These are phyloP conservation scores for Candida odintsovae DNA, from an alignment of 805 yeast species.

Conservation along the genomic window DNA sequence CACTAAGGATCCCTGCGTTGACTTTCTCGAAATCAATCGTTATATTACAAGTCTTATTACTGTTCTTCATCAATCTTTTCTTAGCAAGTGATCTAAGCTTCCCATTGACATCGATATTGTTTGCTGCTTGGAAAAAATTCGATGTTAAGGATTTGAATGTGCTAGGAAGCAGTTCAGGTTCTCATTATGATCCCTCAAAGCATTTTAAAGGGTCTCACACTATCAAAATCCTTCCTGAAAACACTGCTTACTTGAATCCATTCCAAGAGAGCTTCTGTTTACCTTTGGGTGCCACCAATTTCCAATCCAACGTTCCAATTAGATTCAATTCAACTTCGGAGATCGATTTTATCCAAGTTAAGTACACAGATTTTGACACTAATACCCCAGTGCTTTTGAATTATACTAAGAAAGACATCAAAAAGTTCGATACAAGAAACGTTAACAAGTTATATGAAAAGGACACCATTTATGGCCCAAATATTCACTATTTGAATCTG, in stretches of 20 bases:
- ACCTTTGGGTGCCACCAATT: constrained; percentile 27
- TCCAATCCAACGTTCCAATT: constrained; percentile 53
- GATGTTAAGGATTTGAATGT: constrained; percentile 46
- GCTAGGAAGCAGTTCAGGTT: constrained; percentile 38
- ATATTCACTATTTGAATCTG: constrained; percentile 53
- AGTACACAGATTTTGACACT: constrained; percentile 50
- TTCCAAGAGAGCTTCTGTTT: constrained; percentile 61
- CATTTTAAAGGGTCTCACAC: constrained; percentile 86
- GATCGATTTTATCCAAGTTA: constrained; percentile 61
- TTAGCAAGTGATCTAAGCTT: constrained; percentile 46
- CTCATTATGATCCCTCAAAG: constrained; percentile 21
- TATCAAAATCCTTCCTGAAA: constrained; percentile 85
- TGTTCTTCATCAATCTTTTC: constrained; percentile 48
- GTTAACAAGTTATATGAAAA: constrained; percentile 18
- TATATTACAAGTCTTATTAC: constrained; percentile 36
- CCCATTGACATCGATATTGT: constrained; percentile 35
- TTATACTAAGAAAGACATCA: constrained; percentile 53
- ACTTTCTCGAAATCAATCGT: constrained; percentile 57
- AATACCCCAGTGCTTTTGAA: constrained; percentile 42
- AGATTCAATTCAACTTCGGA: constrained; percentile 75
- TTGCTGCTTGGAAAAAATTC: constrained; percentile 39
- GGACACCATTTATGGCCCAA: constrained; percentile 22
- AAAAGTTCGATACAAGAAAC: constrained; percentile 25
- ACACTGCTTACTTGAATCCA: constrained; percentile 81
- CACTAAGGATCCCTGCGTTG: constrained; percentile 70